Evolutionary conservation across 2,329 filamentous ascomycete genomes (phyloP).

Genomic region (Malbranchea zuffiana): DNA sequence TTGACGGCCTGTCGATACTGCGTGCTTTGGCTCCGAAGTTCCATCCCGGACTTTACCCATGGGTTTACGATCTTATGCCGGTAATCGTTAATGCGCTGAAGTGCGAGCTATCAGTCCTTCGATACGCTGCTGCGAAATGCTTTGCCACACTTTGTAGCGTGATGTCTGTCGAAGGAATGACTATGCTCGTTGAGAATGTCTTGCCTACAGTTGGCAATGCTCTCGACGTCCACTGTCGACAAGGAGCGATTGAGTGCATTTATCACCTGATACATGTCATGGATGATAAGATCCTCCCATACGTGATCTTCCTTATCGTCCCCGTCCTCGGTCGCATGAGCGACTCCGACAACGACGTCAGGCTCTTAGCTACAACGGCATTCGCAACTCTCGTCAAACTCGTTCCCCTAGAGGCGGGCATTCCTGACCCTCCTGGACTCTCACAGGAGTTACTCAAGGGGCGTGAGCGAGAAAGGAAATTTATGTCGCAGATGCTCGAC

Average conservation of each 20-base stretch:
- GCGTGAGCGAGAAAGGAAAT: constrained; percentile 86
- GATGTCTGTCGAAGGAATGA: constrained; percentile 91
- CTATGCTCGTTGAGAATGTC: constrained; percentile 84
- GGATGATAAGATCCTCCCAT: constrained; percentile 90
- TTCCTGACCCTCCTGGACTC: constrained; percentile 87
- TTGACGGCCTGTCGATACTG: constrained; percentile 87
- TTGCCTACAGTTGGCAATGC: constrained; percentile 86
- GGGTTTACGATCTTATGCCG: constrained; percentile 73
- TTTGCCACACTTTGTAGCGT: constrained; percentile 95
- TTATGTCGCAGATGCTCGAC: constrained; percentile 92
- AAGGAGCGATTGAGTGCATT: constrained; percentile 88
- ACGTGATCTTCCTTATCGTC: constrained; percentile 97
- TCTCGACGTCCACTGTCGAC: constrained; percentile 74
- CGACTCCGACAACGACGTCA: constrained; percentile 91
- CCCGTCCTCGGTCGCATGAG: constrained; percentile 96
- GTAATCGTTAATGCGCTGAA: constrained; percentile 79
- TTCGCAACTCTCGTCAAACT: constrained; percentile 96
- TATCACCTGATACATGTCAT: constrained; percentile 98
- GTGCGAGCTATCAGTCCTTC: constrained; percentile 78
- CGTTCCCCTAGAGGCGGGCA: constrained; percentile 91
- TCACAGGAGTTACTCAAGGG: constrained; percentile 81
- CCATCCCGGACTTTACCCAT: constrained; percentile 60
- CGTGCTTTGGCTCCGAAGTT: constrained; percentile 90
- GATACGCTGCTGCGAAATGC: constrained; percentile 95
- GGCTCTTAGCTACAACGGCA: constrained; percentile 86